phyloP scores from a whole-genome alignment of 495 filamentous ascomycete genomes.

The Annulohypoxylon moriforme region DNA sequence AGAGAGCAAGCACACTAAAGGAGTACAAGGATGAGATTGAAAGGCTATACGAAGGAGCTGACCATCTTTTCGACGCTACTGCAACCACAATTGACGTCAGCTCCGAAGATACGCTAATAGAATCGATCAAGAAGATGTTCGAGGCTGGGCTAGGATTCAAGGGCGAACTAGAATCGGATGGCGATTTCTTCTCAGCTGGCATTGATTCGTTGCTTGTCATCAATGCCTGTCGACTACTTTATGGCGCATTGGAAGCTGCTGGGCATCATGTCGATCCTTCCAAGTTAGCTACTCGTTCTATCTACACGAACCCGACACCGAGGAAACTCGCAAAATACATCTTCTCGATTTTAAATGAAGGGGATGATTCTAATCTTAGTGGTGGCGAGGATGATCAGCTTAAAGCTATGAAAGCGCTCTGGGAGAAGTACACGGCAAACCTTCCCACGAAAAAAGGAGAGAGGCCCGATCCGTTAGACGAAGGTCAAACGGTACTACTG shows the following conservation, averaged over 20 bases:
- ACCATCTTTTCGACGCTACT: conserved; percentile 28
- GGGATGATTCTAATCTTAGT: neutral
- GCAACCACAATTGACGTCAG: conserved; percentile 47
- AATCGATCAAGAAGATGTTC: conserved; percentile 54
- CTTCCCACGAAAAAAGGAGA: conserved; percentile 42
- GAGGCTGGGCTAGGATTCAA: conserved; percentile 43
- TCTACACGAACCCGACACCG: conserved; percentile 56
- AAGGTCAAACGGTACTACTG: conserved; percentile 61
- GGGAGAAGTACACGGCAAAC: conserved; percentile 54
- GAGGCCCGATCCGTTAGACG: conserved; percentile 50
- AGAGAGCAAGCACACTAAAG: conserved; percentile 58
- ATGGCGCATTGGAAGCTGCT: conserved; percentile 46
- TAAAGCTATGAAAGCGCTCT: conserved; percentile 48
- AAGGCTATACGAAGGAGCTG: conserved; percentile 54
- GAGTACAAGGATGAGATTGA: conserved; percentile 67
- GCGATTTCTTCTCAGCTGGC: conserved; percentile 57
- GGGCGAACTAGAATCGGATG: conserved; percentile 48
- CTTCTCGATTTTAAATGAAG: conserved; percentile 38
- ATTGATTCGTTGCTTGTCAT: conserved; percentile 67
- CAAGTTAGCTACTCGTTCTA: conserved; percentile 50
- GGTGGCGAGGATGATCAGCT: conserved; percentile 39
- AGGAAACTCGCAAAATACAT: conserved; percentile 49
- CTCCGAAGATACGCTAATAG: conserved; percentile 45
- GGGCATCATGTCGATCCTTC: conserved; percentile 45
- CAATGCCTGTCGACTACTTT: conserved; percentile 52